Evolutionary conservation across 2,329 filamentous ascomycete genomes (phyloP), one percentile per base, ranked within the genome.

Genomic region (Fusarium abutilonis): DNA sequence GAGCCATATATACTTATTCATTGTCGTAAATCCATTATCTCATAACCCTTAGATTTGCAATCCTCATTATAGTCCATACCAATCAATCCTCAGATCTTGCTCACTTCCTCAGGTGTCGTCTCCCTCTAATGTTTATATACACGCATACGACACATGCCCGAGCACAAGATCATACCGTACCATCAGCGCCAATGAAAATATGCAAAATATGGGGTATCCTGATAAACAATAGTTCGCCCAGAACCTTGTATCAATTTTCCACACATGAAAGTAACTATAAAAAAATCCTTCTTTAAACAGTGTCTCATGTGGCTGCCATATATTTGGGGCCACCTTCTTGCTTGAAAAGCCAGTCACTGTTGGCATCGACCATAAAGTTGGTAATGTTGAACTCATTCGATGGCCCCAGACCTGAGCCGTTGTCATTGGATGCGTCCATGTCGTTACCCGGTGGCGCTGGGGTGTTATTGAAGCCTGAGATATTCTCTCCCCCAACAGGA

Each of bases 351-450:
- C 89, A 92, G 73, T 92, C 89, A 60, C 86, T 87, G 66, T 85
- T 90, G 3, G 85, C 86, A 75, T 92, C 89, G 28, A 90, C 83
- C 84, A 89, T 91, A 67, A 90, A 92, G 69, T 92, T 90, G 41
- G 87, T 90, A 56, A 92, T 92, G 67, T 92, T 92, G 67, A 89
- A 91, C 73, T 91, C 88, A 55, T 89, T 89, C 31, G 72, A 74
- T 47, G 66, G 67, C 19, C 73, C 66, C 23, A 62, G 75, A 60
- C 62, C 73, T 60, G 50, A 36, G 32, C 67, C 58, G 32, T 50
- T 64, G 28, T 67, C 66, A 36, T 73, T 76, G 50, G 54, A 67
- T 26, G 71, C 63, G 11, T 73, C 64, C 60, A 73, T 68, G 4
- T 67, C 70, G n/a, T 64, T 59, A n/a, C 66, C 65, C 28, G 48